phyloP scores from a whole-genome alignment of 345 rosid species.

The Acer saccharum region DNA sequence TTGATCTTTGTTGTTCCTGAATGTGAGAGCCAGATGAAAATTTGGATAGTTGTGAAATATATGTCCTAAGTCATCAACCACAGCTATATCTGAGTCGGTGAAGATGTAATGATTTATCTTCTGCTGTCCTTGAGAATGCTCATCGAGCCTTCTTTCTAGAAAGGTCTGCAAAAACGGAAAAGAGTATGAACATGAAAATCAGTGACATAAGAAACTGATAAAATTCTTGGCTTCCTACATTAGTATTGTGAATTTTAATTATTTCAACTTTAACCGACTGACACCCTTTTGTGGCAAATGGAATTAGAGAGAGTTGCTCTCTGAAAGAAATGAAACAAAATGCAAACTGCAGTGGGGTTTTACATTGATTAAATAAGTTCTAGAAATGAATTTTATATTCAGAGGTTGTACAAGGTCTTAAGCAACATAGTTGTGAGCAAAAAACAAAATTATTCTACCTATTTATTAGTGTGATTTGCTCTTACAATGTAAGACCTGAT shows the following conservation, averaged over 20 bases:
- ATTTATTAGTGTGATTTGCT: slow-evolving; percentile 51
- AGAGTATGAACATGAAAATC: slow-evolving; percentile 1
- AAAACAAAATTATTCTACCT: slow-evolving; percentile 47
- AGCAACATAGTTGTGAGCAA: neutral
- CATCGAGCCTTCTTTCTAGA: slow-evolving; percentile 60
- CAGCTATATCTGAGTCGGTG: slow-evolving; percentile 86
- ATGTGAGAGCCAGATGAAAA: slow-evolving; percentile 86
- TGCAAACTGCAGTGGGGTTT: neutral
- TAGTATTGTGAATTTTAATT: neutral
- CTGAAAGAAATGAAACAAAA: neutral
- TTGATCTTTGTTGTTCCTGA: slow-evolving; percentile 91
- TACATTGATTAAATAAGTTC: neutral
- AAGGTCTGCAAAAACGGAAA: slow-evolving; percentile 52
- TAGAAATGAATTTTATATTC: neutral
- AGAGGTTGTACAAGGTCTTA: neutral
- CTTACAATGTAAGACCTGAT: slow-evolving; percentile 99
- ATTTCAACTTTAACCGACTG: neutral
- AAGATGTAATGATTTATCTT: slow-evolving; percentile 66
- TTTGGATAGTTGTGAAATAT: slow-evolving; percentile 56
- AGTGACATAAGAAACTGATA: neutral
- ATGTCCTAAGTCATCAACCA: slow-evolving; percentile 66
- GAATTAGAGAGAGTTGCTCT: neutral
- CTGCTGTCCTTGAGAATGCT: slow-evolving; percentile 37
- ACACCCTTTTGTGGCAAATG: neutral
- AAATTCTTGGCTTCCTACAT: neutral